Evolutionary conservation across 257 asterid genomes (phyloP), one percentile per base, ranked within the genome.

Genomic region (Datura wrightii): DNA sequence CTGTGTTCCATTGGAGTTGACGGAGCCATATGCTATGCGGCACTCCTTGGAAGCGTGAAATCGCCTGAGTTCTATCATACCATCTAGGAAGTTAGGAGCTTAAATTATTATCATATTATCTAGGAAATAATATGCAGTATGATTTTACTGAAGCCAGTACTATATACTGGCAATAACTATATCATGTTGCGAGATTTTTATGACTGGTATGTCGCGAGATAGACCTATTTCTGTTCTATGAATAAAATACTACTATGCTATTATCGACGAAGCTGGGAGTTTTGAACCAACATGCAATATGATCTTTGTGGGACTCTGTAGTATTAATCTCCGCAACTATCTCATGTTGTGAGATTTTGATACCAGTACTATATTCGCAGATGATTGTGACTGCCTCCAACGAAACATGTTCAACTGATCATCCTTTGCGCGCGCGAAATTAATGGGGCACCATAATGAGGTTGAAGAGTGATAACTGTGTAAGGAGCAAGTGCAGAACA

Each of bases 391-490:
- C 31, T 24, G 31, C 31, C 31, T 24, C 31, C 31, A 24, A 24
- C 31, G 31, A 39, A 39, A 1, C 42, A 39, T 39, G 42, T 4
- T 39, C 42, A 39, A 39, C 42, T 39, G 42, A 39, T 39, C 42
- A 39, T 4, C 42, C 4, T 39, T 39, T 39, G 42, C 42, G 42
- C 42, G 42, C 42, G 42, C 42, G 4, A 39, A 39, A 39, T 39
- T 4, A 39, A 39, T 39, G 42, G 42, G 4, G 42, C 42, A 39
- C 42, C 42, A 39, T 39, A 39, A 2, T 39, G 3, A 39, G 42
- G 42, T 39, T 39, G 88, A 39, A 86, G 37, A 24, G 89, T 89
- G 84, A 85, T 83, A 10, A 90, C 46, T 10, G 85, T 85, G 41
- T 85, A 76, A 0, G 89, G 89, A 11, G 44, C 8, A 41, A 39